phyloP scores from a whole-genome alignment of 192 early-diverging fungal genomes.

The Coemansia sp. region DNA sequence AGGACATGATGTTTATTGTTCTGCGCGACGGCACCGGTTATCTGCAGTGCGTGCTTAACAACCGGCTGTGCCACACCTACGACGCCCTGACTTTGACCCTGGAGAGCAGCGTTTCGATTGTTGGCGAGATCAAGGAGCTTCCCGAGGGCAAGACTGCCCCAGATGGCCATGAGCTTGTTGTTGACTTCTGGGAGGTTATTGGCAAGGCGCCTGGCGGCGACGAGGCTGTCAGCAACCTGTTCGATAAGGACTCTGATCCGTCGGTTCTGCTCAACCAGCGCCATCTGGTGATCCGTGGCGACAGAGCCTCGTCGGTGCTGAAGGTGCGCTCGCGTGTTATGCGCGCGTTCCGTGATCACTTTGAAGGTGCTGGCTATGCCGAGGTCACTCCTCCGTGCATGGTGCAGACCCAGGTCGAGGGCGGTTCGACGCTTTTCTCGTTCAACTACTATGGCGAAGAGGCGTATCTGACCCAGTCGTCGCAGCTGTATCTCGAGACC shows the following conservation, averaged over 20 bases:
- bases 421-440: conserved; percentile 91
- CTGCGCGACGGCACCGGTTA: conserved; percentile 94
- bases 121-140: conserved; percentile 82
- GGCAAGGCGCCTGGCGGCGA: conserved; percentile 92
- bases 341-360: conserved; percentile 95
- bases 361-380: conserved; percentile 70
- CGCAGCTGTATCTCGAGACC: conserved; percentile 98
- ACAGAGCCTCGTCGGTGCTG: conserved; percentile 82
- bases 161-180: conserved; percentile 91
- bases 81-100: conserved; percentile 89
- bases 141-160: conserved; percentile 96
- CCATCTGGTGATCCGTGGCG: conserved; percentile 95
- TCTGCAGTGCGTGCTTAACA: conserved; percentile 90
- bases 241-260: conserved; percentile 88
- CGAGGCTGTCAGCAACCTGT: conserved; percentile 86
- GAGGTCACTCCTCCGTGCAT: conserved; percentile 98
- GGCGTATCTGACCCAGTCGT: conserved; percentile 97
- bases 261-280: conserved; percentile 86
- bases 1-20: conserved; percentile 94
- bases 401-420: conserved; percentile 99
- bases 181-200: conserved; percentile 95
- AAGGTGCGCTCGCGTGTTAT: conserved; percentile 83
- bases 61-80: conserved; percentile 88
- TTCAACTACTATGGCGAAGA: conserved; percentile 96
- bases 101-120: conserved; percentile 90